Evolutionary conservation across 192 early-diverging fungal species (phyloP), one percentile per base, ranked within the genome.

Genomic region (Coemansia sp.): DNA sequence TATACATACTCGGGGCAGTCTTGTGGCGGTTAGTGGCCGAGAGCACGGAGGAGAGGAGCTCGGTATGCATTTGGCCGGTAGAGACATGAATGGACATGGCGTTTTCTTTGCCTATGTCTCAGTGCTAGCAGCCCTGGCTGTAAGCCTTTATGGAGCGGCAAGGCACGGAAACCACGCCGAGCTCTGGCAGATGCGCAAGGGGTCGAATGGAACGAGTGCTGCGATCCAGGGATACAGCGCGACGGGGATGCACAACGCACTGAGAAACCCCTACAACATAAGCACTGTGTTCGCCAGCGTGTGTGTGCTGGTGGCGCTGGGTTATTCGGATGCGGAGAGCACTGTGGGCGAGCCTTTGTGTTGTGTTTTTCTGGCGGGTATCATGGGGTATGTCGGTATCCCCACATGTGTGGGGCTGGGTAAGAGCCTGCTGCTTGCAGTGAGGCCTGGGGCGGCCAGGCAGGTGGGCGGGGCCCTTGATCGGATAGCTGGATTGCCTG

Each of bases 251-350:
- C 62, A 72, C 35, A 65, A 72, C 25, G 46, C 40, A 3, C 9
- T 60, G 25, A 43, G 42, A 19, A 72, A 72, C 43, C 70, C 70
- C 28, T 58, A 50, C 50, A 72, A 72, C 54, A 30, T 29, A 0
- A 44, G 50, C 17, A 61, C 70, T 48, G 43, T 72, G 32, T 37
- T 52, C 46, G 70, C 55, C 2, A 58, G 64, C 0, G 9, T 51
- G 46, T 73, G 63, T 58, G 57, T 67, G 50, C 3, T 46, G 23
- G 40, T 30, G 5, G 38, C 58, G 11, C 53, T 72, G 33, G 38
- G 48, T 15, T 55, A 58, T n/a, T 24, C 62, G 7, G 30, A 14
- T 15, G 30, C 36, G 35, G 55, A 66, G 22, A 63, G 60, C 28
- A 53, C 61, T 1, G 32, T 26, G n/a, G 41, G 60, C 6, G 71